Percentiles rank a stretch among this genome's conserved stretches.
Evolutionary conservation across 805 yeast species (phyloP).

Genomic region (Komagataella pastoris): DNA sequence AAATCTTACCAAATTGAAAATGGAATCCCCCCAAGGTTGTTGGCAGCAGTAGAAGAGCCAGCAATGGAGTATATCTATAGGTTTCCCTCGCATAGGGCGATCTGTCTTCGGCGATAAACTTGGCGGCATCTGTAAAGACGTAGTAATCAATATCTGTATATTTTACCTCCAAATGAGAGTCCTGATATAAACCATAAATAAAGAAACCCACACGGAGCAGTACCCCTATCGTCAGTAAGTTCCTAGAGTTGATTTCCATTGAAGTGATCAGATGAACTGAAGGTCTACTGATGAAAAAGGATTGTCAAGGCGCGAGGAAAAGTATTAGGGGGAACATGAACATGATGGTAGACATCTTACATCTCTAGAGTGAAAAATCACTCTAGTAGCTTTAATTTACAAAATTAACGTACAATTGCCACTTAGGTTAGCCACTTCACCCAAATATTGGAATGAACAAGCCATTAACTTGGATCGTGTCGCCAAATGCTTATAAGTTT

Average conservation of each 20-base stretch:
- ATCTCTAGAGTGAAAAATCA: too few species aligned
- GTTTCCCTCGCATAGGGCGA: constrained; percentile 84
- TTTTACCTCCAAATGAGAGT: constrained; percentile 59
- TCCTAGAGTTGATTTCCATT: not conserved
- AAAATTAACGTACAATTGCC: too few species aligned
- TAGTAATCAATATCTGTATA: constrained; percentile 92
- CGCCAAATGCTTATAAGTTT: not conserved
- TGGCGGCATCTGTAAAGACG: constrained; percentile 89
- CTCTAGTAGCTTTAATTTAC: not conserved
- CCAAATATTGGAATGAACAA: too few species aligned
- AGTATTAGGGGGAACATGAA: not conserved
- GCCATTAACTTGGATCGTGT: not conserved
- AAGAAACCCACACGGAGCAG: constrained; percentile 48
- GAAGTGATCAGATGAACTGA: not conserved
- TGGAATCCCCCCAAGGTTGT: constrained; percentile 28
- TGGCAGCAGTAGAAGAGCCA: constrained; percentile 76
- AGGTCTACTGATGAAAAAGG: not conserved
- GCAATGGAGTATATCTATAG: constrained; percentile 83
- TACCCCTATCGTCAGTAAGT: constrained; percentile 7
- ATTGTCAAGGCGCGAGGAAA: not conserved
- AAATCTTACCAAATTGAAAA: constrained; percentile 63
- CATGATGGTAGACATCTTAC: too few species aligned
- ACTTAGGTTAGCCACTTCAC: not conserved
- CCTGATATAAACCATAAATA: constrained; percentile 78
- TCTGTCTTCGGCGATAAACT: constrained; percentile 36